These are phyloP conservation scores for Leccinum disarticulatum DNA, from an alignment of 768 basidiomycete genomes.

Conservation along the genomic window DNA sequence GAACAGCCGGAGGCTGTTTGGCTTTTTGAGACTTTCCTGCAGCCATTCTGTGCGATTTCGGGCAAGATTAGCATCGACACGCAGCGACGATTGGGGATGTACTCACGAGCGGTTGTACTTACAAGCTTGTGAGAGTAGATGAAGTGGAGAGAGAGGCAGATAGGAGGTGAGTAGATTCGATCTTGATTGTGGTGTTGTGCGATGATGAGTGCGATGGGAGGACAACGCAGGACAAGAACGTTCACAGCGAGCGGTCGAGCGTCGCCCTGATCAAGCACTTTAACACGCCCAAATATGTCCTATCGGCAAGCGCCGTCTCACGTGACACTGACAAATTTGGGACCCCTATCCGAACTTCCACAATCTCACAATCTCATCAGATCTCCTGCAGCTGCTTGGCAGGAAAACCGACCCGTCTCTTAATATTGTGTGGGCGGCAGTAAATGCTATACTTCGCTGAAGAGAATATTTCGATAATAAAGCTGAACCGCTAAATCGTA, in stretches of 20 bases:
- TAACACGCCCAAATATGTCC: constrained; percentile 29
- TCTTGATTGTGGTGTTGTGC: constrained; percentile 14
- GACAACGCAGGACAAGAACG: constrained; percentile 14
- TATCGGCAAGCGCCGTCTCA: constrained; percentile 34
- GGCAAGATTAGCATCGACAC: constrained; percentile 17
- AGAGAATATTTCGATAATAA: too few relatives aligned
- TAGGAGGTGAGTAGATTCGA: constrained; percentile 9
- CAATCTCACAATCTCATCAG: too few relatives aligned
- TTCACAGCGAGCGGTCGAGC: constrained; percentile 15
- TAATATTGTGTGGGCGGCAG: too few relatives aligned
- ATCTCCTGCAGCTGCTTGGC: too few relatives aligned
- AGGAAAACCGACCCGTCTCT: too few relatives aligned
- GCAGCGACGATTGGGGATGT: not conserved
- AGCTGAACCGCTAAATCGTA: too few relatives aligned
- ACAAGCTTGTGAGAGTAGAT: constrained; percentile 2
- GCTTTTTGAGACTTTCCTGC: constrained; percentile 30
- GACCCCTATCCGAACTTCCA: not conserved
- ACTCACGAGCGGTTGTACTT: constrained; percentile 18
- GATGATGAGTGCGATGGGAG: constrained; percentile 27
- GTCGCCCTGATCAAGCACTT: constrained; percentile 30
- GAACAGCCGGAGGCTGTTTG: constrained; percentile 16
- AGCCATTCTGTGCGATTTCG: constrained; percentile 27
- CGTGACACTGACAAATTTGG: constrained; percentile 22
- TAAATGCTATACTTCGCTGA: too few relatives aligned
- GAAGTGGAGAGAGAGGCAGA: constrained; percentile 1